Evolutionary conservation across 208 protist genomes (phyloP).

Genomic region (Acanthamoeba castellanii): DNA sequence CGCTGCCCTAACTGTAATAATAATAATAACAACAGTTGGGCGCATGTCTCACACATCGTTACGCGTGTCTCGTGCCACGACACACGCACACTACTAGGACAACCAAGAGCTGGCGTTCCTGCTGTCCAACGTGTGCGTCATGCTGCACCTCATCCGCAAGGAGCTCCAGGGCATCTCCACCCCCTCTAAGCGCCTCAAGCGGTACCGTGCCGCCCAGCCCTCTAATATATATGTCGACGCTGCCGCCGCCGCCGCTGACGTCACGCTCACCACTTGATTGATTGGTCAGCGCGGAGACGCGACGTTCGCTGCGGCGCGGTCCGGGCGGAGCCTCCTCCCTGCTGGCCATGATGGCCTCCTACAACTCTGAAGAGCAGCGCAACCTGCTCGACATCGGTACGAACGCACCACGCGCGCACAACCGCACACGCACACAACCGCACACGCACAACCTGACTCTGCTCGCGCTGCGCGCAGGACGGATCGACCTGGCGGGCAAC

Average conservation of each 20-base stretch:
- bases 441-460: too few species aligned
- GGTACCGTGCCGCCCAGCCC: neutral
- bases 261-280: neutral
- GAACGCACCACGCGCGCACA: neutral
- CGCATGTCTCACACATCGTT: neutral
- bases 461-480: neutral
- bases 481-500: neutral
- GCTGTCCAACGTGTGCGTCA: slow-evolving; percentile 52
- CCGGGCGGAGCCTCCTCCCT: neutral
- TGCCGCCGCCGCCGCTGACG: neutral
- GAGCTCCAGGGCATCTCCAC: slow-evolving; percentile 36
- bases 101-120: slow-evolving; percentile 61
- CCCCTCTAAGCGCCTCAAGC: slow-evolving; percentile 24
- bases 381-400: slow-evolving; percentile 35
- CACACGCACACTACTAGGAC: too few species aligned
- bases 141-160: slow-evolving; percentile 44
- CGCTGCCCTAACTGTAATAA: too few species aligned
- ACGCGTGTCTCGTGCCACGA: too few species aligned
- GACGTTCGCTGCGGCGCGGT: neutral
- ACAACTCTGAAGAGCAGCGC: neutral
- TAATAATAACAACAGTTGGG: too few species aligned
- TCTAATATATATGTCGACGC: too few species aligned
- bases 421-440: too few species aligned
- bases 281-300: neutral
- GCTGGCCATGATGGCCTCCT: slow-evolving; percentile 17